phyloP scores from a whole-genome alignment of 192 early-diverging fungal species.

The Backusella psychrophila region DNA sequence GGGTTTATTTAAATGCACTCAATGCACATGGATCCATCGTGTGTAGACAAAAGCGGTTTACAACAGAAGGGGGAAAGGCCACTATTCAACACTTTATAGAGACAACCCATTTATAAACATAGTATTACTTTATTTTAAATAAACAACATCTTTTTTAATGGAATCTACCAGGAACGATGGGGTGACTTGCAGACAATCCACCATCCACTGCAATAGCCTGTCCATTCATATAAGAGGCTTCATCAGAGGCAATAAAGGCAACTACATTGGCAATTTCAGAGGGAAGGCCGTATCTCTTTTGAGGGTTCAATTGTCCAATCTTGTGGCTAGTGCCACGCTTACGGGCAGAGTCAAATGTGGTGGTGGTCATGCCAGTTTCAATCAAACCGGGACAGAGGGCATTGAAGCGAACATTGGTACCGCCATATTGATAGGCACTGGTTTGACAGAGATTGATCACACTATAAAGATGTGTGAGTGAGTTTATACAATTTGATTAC shows the following conservation, averaged over 20 bases:
- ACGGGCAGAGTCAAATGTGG: conserved; percentile 44
- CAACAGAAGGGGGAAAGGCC: conserved; percentile 33
- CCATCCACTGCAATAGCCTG: conserved; percentile 47
- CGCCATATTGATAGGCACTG: conserved; percentile 34
- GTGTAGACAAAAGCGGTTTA: conserved; percentile 41
- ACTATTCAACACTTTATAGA: conserved; percentile 55
- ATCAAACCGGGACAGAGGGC: conserved; percentile 53
- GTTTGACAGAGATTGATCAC: conserved; percentile 46
- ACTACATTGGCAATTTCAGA: conserved; percentile 44
- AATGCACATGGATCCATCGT: conserved; percentile 57
- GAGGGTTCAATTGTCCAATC: conserved; percentile 53
- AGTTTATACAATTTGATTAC: too few relatives aligned
- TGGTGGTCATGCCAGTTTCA: conserved; percentile 51
- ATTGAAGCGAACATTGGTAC: conserved; percentile 48
- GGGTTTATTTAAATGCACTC: conserved; percentile 41
- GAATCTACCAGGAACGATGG: conserved; percentile 31
- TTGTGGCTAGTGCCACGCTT: conserved; percentile 34
- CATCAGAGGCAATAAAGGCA: conserved; percentile 46
- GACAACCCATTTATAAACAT: not conserved
- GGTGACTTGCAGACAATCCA: conserved; percentile 37
- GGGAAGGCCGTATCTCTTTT: conserved; percentile 35
- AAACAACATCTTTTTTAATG: conserved; percentile 6
- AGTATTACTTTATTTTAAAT: not conserved
- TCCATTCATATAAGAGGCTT: conserved; percentile 51
- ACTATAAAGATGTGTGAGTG: not conserved